Percentiles rank a stretch among this genome's conserved stretches.
phyloP scores from a whole-genome alignment of 768 basidiomycete species.

The Paxillus involutus region DNA sequence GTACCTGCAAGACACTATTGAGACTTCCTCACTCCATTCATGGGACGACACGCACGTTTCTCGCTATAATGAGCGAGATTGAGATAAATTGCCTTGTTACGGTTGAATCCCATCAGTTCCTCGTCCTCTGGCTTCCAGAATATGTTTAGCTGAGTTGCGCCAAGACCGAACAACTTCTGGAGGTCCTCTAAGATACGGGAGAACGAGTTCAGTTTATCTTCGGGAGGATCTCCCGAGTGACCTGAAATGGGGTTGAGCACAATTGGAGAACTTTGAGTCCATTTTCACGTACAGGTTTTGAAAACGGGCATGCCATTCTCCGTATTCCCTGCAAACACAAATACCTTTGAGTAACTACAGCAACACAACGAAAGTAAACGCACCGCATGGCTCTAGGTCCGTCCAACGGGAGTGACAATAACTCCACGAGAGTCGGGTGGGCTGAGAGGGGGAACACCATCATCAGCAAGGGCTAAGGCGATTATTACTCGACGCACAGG shows the following conservation, averaged over 20 bases:
- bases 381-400: slow-evolving; percentile 8
- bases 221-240: neutral
- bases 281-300: slow-evolving; percentile 1
- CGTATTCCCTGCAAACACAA: neutral
- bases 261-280: neutral
- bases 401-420: slow-evolving; percentile 10
- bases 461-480: no score
- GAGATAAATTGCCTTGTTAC: no score
- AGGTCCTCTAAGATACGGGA: slow-evolving; percentile 3
- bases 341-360: neutral
- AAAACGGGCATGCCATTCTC: no score
- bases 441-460: no score
- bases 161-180: no score
- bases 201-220: slow-evolving; percentile 3
- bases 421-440: no score
- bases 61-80: no score
- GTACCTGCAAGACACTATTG: neutral
- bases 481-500: no score
- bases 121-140: no score
- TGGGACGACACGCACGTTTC: no score
- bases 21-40: neutral
- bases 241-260: neutral
- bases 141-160: no score
- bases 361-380: neutral
- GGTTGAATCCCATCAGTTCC: no score